Conservation (phyloP, 164 flowering plant genomes). For the Vitis rotundifolia region DNA sequence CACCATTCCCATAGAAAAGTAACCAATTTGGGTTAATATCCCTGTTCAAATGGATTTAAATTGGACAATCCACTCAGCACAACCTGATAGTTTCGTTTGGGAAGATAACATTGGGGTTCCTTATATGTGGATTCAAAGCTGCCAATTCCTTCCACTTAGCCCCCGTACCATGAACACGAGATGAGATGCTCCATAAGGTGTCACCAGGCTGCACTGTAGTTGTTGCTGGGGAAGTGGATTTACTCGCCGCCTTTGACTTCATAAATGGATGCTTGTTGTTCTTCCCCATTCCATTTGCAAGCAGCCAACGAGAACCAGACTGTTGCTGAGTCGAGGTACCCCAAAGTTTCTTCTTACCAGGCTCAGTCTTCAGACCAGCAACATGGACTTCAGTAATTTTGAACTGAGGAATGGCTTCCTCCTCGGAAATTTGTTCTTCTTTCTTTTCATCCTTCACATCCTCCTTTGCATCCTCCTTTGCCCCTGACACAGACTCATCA, state of each 20-base stretch:
- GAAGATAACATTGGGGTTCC: conserved; percentile 72
- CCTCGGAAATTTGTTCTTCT: conserved; percentile 42
- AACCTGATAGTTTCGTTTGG: conserved; percentile 60
- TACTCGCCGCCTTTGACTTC: conserved; percentile 57
- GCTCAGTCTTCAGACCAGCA: conserved; percentile 56
- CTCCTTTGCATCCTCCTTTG: conserved; percentile 20
- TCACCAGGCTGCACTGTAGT: conserved; percentile 65
- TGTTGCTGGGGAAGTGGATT: conserved; percentile 41
- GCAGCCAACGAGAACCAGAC: conserved; percentile 95
- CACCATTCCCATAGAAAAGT: background rate
- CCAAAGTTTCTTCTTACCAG: conserved; percentile 51
- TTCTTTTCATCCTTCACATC: conserved; percentile 24
- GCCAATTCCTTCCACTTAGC: conserved; percentile 72
- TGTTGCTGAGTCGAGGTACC: conserved; percentile 62
- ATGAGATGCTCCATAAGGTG: conserved; percentile 88
- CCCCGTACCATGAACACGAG: conserved; percentile 66
- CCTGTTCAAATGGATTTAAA: background rate
- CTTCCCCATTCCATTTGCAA: conserved; percentile 90
- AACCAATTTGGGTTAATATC: background rate
- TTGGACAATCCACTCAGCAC: conserved; percentile 25
- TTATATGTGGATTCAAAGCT: conserved; percentile 59
- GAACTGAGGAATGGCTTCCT: conserved; percentile 55
- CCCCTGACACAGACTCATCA: conserved; percentile 35
- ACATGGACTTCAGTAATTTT: conserved; percentile 58
- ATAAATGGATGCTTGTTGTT: conserved; percentile 61